These are phyloP conservation scores for Hortiboletus campestris DNA, from an alignment of 768 basidiomycete species.

Conservation along the genomic window DNA sequence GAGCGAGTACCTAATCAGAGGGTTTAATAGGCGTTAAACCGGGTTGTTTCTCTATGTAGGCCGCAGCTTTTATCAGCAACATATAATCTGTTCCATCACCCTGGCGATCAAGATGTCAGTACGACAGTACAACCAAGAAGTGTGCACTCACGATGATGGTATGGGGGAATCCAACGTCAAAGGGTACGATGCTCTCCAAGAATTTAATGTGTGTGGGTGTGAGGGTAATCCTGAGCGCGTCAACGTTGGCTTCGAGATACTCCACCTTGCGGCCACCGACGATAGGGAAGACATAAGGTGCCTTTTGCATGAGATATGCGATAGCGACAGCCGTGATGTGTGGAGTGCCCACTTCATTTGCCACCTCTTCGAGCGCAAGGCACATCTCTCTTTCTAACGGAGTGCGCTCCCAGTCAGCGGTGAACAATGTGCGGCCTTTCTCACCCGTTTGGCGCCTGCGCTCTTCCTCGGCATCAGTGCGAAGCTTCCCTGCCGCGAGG, in stretches of 20 bases:
- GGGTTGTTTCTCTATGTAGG: conserved; percentile 20
- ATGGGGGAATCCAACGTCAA: conserved; percentile 39
- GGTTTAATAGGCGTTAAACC: conserved; percentile 9
- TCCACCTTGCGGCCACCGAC: conserved; percentile 42
- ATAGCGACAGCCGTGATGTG: conserved; percentile 38
- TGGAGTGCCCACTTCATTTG: conserved; percentile 36
- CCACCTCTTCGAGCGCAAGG: conserved; percentile 38
- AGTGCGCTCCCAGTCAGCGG: conserved; percentile 32
- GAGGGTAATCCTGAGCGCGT: conserved; percentile 39
- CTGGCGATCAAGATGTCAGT: conserved; percentile 3
- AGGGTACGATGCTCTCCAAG: conserved; percentile 35
- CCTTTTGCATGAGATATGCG: conserved; percentile 43
- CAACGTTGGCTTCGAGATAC: conserved; percentile 40
- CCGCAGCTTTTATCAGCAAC: conserved; percentile 12
- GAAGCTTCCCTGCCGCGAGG: conserved; percentile 26
- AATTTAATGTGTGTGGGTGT: conserved; percentile 35
- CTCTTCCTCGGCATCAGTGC: conserved; percentile 28
- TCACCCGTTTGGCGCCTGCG: conserved; percentile 31
- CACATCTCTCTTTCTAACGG: conserved; percentile 34
- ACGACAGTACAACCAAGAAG: not conserved
- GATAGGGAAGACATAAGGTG: conserved; percentile 42
- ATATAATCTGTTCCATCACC: conserved; percentile 27
- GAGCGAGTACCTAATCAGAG: not conserved
- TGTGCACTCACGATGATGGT: conserved; percentile 27
- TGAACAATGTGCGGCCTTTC: conserved; percentile 34